A percentile compares a stretch with the other conserved stretches of the same genome.
phyloP scores from a whole-genome alignment of 148 eudicot genomes.

The Euryodendron excelsum region DNA sequence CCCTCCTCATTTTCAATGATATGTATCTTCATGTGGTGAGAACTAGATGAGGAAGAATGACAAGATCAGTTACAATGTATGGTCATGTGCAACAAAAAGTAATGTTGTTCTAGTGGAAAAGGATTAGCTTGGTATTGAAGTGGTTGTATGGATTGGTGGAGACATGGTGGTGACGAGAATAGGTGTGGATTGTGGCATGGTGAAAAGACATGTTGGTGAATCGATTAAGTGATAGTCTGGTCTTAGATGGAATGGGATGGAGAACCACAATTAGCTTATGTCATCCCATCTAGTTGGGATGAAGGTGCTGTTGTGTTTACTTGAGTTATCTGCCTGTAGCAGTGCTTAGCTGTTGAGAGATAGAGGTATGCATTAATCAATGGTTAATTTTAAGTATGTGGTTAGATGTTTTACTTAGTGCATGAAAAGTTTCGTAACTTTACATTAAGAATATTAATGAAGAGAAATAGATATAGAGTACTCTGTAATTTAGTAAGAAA shows the following conservation, averaged over 20 bases:
- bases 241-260: not conserved
- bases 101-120: not conserved
- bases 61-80: not conserved
- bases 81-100: not conserved
- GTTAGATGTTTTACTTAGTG: not conserved
- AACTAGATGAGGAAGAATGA: not conserved
- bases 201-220: not conserved
- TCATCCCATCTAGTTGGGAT: not conserved
- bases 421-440: not conserved
- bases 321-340: constrained; percentile 3
- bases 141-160: not conserved
- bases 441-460: not conserved
- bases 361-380: not conserved
- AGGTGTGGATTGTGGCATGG: not conserved
- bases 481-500: not conserved
- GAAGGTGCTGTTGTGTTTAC: not conserved
- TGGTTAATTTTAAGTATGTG: not conserved
- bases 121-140: not conserved
- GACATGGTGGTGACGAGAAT: not conserved
- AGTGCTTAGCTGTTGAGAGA: not conserved
- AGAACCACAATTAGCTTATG: no score
- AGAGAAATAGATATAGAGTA: not conserved
- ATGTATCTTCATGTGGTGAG: not conserved
- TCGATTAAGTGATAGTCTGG: not conserved
- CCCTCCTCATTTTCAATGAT: not conserved